Evolutionary conservation across 768 basidiomycete species (phyloP).

Genomic region (Neoboletus subvelutipes): DNA sequence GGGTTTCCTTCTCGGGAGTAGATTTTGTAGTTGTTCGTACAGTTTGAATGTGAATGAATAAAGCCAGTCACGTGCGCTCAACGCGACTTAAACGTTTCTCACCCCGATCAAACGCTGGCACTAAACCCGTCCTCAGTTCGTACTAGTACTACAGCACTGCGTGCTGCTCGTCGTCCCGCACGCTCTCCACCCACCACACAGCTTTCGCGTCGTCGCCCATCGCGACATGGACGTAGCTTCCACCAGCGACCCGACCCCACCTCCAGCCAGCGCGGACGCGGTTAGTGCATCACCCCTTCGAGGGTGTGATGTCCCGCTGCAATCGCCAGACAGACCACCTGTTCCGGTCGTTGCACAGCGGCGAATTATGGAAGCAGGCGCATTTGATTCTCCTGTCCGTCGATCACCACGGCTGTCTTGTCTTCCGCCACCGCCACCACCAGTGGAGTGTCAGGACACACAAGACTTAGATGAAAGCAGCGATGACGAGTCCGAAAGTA

Average conservation of each 20-base stretch:
- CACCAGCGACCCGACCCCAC: slow-evolving; percentile 29
- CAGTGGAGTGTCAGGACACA: slow-evolving; percentile 16
- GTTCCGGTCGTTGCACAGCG: slow-evolving; percentile 33
- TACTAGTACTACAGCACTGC: neutral
- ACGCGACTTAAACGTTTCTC: slow-evolving; percentile 31
- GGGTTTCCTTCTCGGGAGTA: neutral
- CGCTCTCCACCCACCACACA: neutral
- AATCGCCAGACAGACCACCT: slow-evolving; percentile 53
- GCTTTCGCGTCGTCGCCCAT: neutral
- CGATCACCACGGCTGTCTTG: slow-evolving; percentile 53
- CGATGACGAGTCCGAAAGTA: slow-evolving; percentile 34
- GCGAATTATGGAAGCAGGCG: slow-evolving; percentile 27
- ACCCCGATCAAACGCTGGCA: slow-evolving; percentile 18
- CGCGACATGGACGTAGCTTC: slow-evolving; percentile 20
- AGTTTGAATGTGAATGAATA: neutral
- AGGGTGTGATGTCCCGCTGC: slow-evolving; percentile 51
- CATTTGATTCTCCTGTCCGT: slow-evolving; percentile 37
- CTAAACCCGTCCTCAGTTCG: neutral
- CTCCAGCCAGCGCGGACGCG: slow-evolving; percentile 38
- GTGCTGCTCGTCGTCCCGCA: neutral
- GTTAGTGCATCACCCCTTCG: slow-evolving; percentile 44
- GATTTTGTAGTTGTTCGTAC: neutral
- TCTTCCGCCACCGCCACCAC: slow-evolving; percentile 30
- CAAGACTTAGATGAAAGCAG: slow-evolving; percentile 24
- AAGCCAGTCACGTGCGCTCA: slow-evolving; percentile 29